phyloP scores from a whole-genome alignment of 495 filamentous ascomycete species.

The Neurospora sp. region DNA sequence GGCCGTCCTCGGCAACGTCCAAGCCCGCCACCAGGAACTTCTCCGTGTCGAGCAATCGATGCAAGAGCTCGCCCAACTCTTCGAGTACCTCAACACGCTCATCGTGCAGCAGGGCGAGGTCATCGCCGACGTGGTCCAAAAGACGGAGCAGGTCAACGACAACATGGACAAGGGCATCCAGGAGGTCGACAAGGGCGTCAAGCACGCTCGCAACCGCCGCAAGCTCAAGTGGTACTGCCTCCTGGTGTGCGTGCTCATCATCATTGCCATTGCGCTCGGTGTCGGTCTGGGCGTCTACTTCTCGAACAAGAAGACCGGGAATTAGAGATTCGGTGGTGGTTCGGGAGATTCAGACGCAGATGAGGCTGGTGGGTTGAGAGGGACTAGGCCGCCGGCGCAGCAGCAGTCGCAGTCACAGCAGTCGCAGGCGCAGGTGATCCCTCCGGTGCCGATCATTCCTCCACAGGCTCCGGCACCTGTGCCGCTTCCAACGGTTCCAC shows the following conservation, averaged over 20 bases:
- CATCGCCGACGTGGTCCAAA: constrained; percentile 42
- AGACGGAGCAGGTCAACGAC: constrained; percentile 43
- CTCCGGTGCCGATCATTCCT: not conserved
- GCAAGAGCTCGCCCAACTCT: constrained; percentile 52
- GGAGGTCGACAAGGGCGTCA: constrained; percentile 51
- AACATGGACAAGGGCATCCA: constrained; percentile 50
- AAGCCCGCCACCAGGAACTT: constrained; percentile 68
- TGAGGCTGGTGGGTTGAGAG: not conserved
- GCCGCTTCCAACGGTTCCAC: not conserved
- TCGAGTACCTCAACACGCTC: constrained; percentile 55
- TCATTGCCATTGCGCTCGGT: constrained; percentile 40
- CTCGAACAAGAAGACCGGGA: not conserved
- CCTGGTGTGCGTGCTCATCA: constrained; percentile 45
- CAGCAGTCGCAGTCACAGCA: constrained; percentile 5
- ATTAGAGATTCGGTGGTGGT: not conserved
- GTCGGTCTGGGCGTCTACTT: constrained; percentile 30
- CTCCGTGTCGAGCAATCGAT: constrained; percentile 60
- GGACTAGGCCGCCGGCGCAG: not conserved
- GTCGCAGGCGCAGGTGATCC: constrained; percentile 5
- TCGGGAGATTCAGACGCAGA: not conserved
- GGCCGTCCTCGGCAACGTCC: constrained; percentile 58
- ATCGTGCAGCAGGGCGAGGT: constrained; percentile 52
- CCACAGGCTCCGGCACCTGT: not conserved
- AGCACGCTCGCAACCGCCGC: constrained; percentile 43
- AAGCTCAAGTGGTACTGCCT: constrained; percentile 67